Base-by-base conservation (phyloP, 352 stramenopile genomes). In the Phytophthora agathidicida region DNA sequence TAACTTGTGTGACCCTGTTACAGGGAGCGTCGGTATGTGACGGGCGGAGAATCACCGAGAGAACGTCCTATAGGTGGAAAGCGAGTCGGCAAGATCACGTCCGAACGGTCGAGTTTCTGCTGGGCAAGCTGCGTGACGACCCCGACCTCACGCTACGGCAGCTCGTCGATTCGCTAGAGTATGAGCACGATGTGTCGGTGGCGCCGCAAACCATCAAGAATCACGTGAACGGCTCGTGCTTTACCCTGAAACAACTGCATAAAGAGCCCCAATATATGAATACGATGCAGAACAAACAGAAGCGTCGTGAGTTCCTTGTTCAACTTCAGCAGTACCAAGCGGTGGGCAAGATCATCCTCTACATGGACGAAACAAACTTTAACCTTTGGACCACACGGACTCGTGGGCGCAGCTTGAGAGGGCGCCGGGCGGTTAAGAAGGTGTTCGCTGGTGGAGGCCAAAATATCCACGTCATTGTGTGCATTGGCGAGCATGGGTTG, bases 331-430 rank as follows among this genome's bases (percentile, higher is more conserved):
- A 57, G 6, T 32, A 41, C 8, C 47, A 62, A 35, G 36, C 54
- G 0, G 11, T 14, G 5, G 48, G 37, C 3, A 55, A 56, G 10
- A 37, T 6, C 0, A 47, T 66, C 8, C 28, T 49, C 22, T 62
- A 71, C 36, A 37, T 66, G 7, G 55, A 62, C 22, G 62, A 63
- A 14, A 71, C 36, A 0, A 71, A 66, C 26, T 60, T 71, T 17
- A 71, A 71, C 19, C 32, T 61, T 0, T 64, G 60, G 47, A 23
- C 27, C 0, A 43, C 38, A 4, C 1, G 51, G 7, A 59, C 28
- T 5, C 16, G 42, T n/a, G 50, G 36, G 0, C 24, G 38, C 1
- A 45, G 50, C 16, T 20, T 20, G 2, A 31, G 33, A 23, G 10
- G 50, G 1, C 30, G 3, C 0, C 26, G 50, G 2, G 27, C 31